Conservation (phyloP, 176 grass and related monocot species). For the Triticum monococcum region DNA sequence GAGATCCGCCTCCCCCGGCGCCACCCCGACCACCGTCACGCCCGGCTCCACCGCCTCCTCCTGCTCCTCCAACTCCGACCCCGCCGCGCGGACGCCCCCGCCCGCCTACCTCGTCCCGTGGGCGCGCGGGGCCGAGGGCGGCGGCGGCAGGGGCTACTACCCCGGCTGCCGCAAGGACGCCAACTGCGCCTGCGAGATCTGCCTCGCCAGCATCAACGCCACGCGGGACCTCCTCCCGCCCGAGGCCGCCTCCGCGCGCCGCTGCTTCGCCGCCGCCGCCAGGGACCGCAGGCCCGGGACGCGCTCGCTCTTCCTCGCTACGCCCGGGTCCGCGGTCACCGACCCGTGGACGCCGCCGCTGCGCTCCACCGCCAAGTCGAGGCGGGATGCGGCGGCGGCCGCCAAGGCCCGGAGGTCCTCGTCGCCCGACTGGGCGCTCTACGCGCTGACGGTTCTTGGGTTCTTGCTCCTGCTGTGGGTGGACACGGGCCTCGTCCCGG, state of each 20-base stretch:
- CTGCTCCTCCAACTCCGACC: conserved; percentile 39
- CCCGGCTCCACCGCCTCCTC: conserved; percentile 41
- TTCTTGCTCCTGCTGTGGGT: conserved; percentile 52
- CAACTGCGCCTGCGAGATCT: conserved; percentile 89
- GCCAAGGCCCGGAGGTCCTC: background rate
- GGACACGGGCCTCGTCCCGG: conserved; percentile 59
- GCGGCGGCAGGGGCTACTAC: conserved; percentile 59
- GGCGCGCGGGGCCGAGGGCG: background rate
- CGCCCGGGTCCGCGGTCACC: conserved; percentile 4
- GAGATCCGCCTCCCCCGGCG: conserved; percentile 10
- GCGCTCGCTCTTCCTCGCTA: conserved; percentile 20
- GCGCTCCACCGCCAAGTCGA: conserved; percentile 54
- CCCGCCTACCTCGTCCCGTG: conserved; percentile 28
- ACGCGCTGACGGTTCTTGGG: conserved; percentile 32
- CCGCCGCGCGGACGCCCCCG: background rate
- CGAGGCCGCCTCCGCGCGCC: conserved; percentile 40
- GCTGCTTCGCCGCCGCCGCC: conserved; percentile 34
- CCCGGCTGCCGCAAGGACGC: conserved; percentile 80
- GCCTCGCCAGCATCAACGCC: conserved; percentile 87
- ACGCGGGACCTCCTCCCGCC: conserved; percentile 71
- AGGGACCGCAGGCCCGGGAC: background rate
- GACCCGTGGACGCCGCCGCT: conserved; percentile 48
- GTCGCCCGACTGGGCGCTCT: conserved; percentile 20
- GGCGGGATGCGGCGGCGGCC: background rate
- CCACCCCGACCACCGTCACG: conserved; percentile 23